Percentiles rank a stretch among this genome's conserved stretches.
phyloP scores from a whole-genome alignment of 179 eudicot genomes.

The Actinidia arguta region DNA sequence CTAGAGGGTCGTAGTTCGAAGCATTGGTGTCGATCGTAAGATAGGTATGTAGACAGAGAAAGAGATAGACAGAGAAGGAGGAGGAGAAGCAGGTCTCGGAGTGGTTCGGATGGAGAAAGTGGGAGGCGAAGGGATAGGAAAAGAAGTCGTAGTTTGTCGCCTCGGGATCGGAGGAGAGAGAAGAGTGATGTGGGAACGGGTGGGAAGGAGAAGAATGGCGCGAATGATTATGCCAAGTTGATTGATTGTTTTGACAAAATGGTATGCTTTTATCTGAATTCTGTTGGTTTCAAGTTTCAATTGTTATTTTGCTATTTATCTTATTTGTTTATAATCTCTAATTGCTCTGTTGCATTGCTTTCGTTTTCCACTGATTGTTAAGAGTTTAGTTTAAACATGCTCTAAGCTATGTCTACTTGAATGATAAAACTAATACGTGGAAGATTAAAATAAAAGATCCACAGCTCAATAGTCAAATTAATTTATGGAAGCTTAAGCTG shows the following conservation, averaged over 20 bases:
- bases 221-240: constrained; percentile 57
- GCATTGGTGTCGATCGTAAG: constrained; percentile 31
- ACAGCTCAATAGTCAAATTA: background rate
- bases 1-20: constrained; percentile 20
- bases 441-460: background rate
- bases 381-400: background rate
- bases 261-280: constrained; percentile 42
- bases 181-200: background rate
- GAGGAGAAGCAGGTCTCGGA: constrained; percentile 29
- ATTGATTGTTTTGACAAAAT: constrained; percentile 76
- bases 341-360: background rate
- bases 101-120: constrained; percentile 9
- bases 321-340: background rate
- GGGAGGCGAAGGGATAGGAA: constrained; percentile 27
- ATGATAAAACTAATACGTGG: background rate
- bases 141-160: background rate
- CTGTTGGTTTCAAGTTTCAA: background rate
- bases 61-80: constrained; percentile 35
- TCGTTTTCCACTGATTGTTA: background rate
- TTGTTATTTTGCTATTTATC: background rate
- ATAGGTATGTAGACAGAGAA: constrained; percentile 37
- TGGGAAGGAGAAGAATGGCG: constrained; percentile 43
- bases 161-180: constrained; percentile 26
- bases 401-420: background rate
- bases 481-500: background rate